Evolutionary conservation across 345 rosid species (phyloP).

Genomic region (Anacardium occidentale): DNA sequence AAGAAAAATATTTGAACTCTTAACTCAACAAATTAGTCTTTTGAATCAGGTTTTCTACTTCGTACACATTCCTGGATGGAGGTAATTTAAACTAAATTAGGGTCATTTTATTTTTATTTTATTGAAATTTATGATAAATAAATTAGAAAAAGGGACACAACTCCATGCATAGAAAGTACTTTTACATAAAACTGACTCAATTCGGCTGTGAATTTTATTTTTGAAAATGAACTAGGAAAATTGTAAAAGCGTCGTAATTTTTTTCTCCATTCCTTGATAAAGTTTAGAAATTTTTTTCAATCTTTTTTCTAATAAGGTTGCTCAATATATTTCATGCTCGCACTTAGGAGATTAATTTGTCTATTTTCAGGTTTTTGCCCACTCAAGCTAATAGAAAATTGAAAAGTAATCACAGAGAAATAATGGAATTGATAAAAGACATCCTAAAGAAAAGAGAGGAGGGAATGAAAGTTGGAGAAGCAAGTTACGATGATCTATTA

Average conservation of each 20-base stretch:
- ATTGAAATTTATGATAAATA: background rate
- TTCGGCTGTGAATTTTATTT: no score
- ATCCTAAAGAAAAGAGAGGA: constrained; percentile 42
- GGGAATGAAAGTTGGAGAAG: constrained; percentile 33
- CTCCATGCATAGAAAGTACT: no score
- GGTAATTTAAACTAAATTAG: constrained; percentile 21
- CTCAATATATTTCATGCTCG: background rate
- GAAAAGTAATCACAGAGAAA: constrained; percentile 35
- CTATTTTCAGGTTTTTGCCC: constrained; percentile 41
- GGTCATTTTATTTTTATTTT: background rate
- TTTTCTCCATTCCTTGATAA: background rate
- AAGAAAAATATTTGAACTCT: constrained; percentile 37
- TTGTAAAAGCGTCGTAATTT: no score
- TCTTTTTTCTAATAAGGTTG: background rate
- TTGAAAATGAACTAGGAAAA: no score
- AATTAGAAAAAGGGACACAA: no score
- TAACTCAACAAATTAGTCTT: constrained; percentile 25
- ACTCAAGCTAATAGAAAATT: constrained; percentile 39
- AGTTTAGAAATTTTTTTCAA: no score
- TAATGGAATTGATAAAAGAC: constrained; percentile 24
- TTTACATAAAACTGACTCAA: no score
- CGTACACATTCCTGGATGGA: constrained; percentile 43
- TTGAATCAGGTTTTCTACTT: background rate
- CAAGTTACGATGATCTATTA: constrained; percentile 33
- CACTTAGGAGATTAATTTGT: background rate